phyloP scores from a whole-genome alignment of 495 filamentous ascomycete species.

The Lophiostoma macrostomum region DNA sequence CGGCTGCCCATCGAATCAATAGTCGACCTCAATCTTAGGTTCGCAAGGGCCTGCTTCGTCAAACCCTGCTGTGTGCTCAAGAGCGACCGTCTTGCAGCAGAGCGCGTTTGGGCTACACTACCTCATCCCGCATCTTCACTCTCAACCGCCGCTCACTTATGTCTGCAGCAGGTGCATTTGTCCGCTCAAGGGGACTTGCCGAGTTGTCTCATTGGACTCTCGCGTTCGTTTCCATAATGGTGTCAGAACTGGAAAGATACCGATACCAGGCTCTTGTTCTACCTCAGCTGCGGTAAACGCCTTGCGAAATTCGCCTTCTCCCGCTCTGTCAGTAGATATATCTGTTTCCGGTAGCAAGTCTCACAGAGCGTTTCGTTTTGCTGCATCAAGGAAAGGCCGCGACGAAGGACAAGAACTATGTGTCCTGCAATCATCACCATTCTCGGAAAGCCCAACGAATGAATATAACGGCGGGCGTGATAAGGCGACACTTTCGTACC shows the following conservation, averaged over 20 bases:
- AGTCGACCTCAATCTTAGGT: slow-evolving; percentile 22
- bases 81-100: slow-evolving; percentile 24
- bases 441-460: background rate
- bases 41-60: slow-evolving; percentile 22
- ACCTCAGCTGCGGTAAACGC: slow-evolving; percentile 24
- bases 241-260: background rate
- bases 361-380: slow-evolving; percentile 5
- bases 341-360: background rate
- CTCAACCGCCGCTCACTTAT: slow-evolving; percentile 20
- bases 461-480: slow-evolving; percentile 1
- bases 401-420: background rate
- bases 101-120: slow-evolving; percentile 31
- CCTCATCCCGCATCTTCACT: slow-evolving; percentile 7
- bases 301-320: slow-evolving; percentile 15
- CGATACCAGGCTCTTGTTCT: slow-evolving; percentile 10
- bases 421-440: background rate
- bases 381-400: background rate
- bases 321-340: slow-evolving; percentile 3
- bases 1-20: slow-evolving; percentile 28
- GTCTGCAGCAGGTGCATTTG: background rate
- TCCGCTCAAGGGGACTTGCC: slow-evolving; percentile 3
- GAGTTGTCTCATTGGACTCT: slow-evolving; percentile 24
- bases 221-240: slow-evolving; percentile 4
- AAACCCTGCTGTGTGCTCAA: slow-evolving; percentile 33
- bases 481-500: slow-evolving; percentile 12